phyloP scores from a whole-genome alignment of 2,329 filamentous ascomycete species.

The Aphanocladium album region DNA sequence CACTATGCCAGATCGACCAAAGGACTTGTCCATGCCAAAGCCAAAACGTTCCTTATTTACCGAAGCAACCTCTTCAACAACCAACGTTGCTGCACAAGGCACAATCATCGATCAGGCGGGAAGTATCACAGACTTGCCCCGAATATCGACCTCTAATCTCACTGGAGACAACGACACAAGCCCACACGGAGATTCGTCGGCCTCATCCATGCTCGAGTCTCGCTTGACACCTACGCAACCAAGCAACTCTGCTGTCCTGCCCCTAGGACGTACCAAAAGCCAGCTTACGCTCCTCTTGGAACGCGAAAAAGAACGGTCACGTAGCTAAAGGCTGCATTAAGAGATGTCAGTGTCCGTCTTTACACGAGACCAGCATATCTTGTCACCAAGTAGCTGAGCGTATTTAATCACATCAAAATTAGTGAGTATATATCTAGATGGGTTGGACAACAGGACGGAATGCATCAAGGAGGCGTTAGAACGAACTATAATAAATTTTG shows the following conservation, averaged over 20 bases:
- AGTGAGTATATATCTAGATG: not conserved
- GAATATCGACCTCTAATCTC: not conserved
- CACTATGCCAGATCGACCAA: slow-evolving; percentile 13
- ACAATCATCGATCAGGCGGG: slow-evolving; percentile 39
- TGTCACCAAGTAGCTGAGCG: no score
- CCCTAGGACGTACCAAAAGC: slow-evolving; percentile 55
- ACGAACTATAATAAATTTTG: not conserved
- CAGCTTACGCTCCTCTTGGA: slow-evolving; percentile 55
- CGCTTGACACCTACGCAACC: slow-evolving; percentile 47
- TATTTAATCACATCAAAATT: no score
- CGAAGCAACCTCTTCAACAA: slow-evolving; percentile 34
- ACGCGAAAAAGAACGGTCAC: slow-evolving; percentile 39
- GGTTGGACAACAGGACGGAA: not conserved
- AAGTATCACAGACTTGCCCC: slow-evolving; percentile 8
- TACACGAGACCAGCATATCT: not conserved
- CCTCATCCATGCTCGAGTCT: slow-evolving; percentile 28
- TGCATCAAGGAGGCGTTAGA: not conserved
- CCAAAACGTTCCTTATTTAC: slow-evolving; percentile 27
- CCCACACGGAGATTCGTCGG: slow-evolving; percentile 11
- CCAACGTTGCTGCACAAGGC: slow-evolving; percentile 37
- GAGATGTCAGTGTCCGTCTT: not conserved
- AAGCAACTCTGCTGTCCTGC: slow-evolving; percentile 38
- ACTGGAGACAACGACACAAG: not conserved
- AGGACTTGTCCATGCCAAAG: slow-evolving; percentile 15
- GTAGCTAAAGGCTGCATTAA: slow-evolving; percentile 14